Evolutionary conservation across 208 protist genomes (phyloP), one percentile per base, ranked within the genome.

Genomic region (Acanthamoeba royreba): DNA sequence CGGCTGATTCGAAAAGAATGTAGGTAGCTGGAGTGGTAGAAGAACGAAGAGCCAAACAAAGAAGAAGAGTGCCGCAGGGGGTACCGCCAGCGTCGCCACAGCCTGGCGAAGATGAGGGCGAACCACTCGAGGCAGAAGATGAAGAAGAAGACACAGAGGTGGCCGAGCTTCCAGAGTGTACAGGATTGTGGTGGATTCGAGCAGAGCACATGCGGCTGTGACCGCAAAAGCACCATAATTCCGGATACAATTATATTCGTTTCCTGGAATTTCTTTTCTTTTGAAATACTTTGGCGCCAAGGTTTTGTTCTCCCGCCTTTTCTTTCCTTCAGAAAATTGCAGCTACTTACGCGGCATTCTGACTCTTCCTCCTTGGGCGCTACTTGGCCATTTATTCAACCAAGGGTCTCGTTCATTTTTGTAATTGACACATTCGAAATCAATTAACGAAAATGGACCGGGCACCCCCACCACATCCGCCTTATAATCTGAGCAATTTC

Each of bases 401-500:
- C n/a, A n/a, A n/a, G n/a, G n/a, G n/a, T n/a, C n/a, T n/a, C n/a
- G n/a, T n/a, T 61, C 28, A 22, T 81, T 15, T 22, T 45, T 31
- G 40, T 43, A 17, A 0, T 8, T 31, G 40, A 15, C 38, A 81
- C 69, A 28, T 45, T 42, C 22, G 31, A 46, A 3, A 13, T 28
- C 22, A 81, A 28, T 38, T 52, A 38, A 52, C 13, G 66, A 77
- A 13, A 28, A 86, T 63, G 46, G 81, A 89, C 49, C 40, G 33
- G 4, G 22, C 40, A 55, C 47, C 83, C 5, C 42, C 72, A 31
- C 25, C 72, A 1, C 72, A 83, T 5, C 72, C 35, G 35, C 61
- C 87, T 15, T 92, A 61, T 31, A 61, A 46, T 72, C 35, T 92
- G 38, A 49, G 40, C n/a, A 92, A 92, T 79, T 79, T 92, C 55